Percentiles rank a stretch among this genome's conserved stretches.
Conservation (phyloP, 352 stramenopile species). For the Saprolegnia parasitica region DNA sequence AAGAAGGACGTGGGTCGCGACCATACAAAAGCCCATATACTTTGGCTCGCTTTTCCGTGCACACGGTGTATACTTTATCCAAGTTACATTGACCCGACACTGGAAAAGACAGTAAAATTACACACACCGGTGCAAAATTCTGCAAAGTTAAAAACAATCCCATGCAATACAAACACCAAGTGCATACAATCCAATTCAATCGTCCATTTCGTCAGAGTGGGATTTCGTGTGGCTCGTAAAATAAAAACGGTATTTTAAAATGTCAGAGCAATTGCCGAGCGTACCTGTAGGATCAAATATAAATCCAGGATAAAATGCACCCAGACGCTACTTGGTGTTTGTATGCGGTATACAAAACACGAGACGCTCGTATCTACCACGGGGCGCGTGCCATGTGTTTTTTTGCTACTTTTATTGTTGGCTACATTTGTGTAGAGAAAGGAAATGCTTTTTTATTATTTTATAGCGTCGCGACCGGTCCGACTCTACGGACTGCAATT, state of each 20-base stretch:
- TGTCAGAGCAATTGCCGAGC: too few species aligned
- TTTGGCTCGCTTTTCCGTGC: neutral
- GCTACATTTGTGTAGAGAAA: slow-evolving; percentile 18
- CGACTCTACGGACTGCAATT: neutral
- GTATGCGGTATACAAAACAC: neutral
- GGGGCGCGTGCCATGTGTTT: slow-evolving; percentile 11
- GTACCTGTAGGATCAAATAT: too few species aligned
- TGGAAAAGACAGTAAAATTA: neutral
- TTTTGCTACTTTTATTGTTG: slow-evolving; percentile 5
- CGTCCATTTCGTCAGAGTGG: too few species aligned
- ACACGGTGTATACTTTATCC: neutral
- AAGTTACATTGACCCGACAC: neutral
- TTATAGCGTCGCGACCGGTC: neutral
- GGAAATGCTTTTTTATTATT: neutral
- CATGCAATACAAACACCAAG: slow-evolving; percentile 9
- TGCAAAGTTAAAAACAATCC: neutral
- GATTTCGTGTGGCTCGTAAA: neutral
- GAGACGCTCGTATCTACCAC: neutral
- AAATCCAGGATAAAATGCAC: too few species aligned
- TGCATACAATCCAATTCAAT: too few species aligned
- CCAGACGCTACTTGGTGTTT: neutral
- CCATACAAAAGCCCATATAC: too few species aligned
- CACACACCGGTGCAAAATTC: neutral
- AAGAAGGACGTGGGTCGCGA: neutral
- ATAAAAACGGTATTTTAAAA: neutral